phyloP scores from a whole-genome alignment of 345 rosid species.

The Physaria fendleri region DNA sequence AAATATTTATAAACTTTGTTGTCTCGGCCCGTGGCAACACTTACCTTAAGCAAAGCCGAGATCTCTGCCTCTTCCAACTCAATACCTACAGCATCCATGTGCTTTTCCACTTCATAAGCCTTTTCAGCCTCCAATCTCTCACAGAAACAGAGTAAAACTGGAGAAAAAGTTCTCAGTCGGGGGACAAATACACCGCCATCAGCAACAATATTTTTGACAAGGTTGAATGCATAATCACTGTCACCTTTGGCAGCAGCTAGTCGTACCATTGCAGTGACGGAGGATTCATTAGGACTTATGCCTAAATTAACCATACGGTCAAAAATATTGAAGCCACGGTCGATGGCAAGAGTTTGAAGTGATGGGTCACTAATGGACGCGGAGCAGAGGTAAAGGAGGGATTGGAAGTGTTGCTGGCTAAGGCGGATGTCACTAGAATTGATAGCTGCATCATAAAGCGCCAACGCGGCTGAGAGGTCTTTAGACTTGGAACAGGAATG shows the following conservation, averaged over 20 bases:
- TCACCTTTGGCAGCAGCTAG: slow-evolving; percentile 73
- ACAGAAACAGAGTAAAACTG: slow-evolving; percentile 67
- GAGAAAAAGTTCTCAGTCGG: slow-evolving; percentile 68
- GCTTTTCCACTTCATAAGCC: slow-evolving; percentile 77
- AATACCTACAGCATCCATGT: slow-evolving; percentile 49
- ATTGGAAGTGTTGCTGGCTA: slow-evolving; percentile 53
- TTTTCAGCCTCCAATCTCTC: slow-evolving; percentile 55
- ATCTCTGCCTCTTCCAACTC: slow-evolving; percentile 61
- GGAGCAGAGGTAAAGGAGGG: slow-evolving; percentile 68
- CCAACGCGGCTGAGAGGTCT: slow-evolving; percentile 56
- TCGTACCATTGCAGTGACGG: slow-evolving; percentile 57
- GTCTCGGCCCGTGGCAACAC: slow-evolving; percentile 45
- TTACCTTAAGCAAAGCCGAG: slow-evolving; percentile 59
- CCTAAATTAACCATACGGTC: slow-evolving; percentile 47
- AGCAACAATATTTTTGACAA: slow-evolving; percentile 49
- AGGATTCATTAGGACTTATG: slow-evolving; percentile 58
- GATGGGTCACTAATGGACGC: slow-evolving; percentile 19
- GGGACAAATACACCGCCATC: slow-evolving; percentile 38
- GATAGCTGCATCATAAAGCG: slow-evolving; percentile 53
- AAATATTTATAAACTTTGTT: slow-evolving; percentile 63
- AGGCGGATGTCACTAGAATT: slow-evolving; percentile 35
- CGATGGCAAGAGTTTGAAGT: slow-evolving; percentile 23
- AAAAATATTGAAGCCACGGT: slow-evolving; percentile 53
- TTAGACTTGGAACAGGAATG: slow-evolving; percentile 57
- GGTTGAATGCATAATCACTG: slow-evolving; percentile 57